A percentile compares a stretch with the other conserved stretches of the same genome.
phyloP scores from a whole-genome alignment of 768 basidiomycete genomes.

The Myochromella boudieri region DNA sequence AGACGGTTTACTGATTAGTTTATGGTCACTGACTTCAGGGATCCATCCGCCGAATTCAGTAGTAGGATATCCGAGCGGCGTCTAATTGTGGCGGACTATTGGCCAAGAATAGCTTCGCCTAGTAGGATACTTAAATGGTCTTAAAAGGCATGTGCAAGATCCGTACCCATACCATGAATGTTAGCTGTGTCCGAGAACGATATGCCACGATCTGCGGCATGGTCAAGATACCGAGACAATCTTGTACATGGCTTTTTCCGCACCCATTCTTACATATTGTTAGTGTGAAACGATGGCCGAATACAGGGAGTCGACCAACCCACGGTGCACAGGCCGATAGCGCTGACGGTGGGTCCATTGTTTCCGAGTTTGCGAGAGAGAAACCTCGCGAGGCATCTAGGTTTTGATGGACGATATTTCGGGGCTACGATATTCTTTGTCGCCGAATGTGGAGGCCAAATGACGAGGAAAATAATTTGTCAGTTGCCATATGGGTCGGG shows the following conservation, averaged over 20 bases:
- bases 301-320: slow-evolving; percentile 8
- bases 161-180: slow-evolving; percentile 38
- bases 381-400: neutral
- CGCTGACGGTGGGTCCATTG: slow-evolving; percentile 23
- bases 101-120: neutral
- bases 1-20: slow-evolving; percentile 5
- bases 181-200: slow-evolving; percentile 50
- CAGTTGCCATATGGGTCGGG: too few species aligned
- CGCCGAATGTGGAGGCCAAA: too few species aligned
- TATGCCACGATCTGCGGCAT: slow-evolving; percentile 21
- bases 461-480: too few species aligned
- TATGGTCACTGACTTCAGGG: neutral
- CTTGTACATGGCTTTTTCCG: slow-evolving; percentile 20
- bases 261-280: slow-evolving; percentile 18
- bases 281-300: neutral
- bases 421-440: slow-evolving; percentile 64
- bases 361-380: slow-evolving; percentile 23
- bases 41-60: neutral
- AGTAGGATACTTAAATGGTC: too few species aligned
- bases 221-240: slow-evolving; percentile 19
- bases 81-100: slow-evolving; percentile 1
- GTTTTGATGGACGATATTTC: slow-evolving; percentile 32
- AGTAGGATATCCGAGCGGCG: slow-evolving; percentile 2
- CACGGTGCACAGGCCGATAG: slow-evolving; percentile 24
- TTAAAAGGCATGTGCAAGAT: neutral